Conservation (phyloP, 768 basidiomycete genomes). For the Suillus spraguei region DNA sequence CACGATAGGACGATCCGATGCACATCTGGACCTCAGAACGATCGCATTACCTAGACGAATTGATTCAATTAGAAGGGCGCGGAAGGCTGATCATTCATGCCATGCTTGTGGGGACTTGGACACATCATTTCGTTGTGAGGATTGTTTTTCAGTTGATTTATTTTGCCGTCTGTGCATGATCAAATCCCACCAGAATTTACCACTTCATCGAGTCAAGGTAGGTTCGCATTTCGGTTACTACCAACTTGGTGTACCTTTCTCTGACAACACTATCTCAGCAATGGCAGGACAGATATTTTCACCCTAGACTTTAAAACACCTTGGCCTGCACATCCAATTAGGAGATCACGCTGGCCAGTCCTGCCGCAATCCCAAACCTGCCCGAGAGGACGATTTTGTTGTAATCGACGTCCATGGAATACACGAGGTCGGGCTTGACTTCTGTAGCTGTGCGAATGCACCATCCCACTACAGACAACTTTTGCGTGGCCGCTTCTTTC, state of each 20-base stretch:
- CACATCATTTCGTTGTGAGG: slow-evolving; percentile 9
- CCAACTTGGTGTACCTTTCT: background rate
- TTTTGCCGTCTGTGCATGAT: slow-evolving; percentile 10
- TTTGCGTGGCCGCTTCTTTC: slow-evolving; percentile 29
- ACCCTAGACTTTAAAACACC: too few species aligned
- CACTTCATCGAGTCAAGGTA: slow-evolving; percentile 22
- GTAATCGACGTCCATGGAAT: slow-evolving; percentile 15
- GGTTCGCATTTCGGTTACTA: too few species aligned
- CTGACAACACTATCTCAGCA: background rate
- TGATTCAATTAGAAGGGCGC: slow-evolving; percentile 12
- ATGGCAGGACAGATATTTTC: too few species aligned
- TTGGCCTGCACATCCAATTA: too few species aligned
- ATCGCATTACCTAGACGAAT: slow-evolving; percentile 7
- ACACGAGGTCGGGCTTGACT: slow-evolving; percentile 23
- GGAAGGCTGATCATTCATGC: background rate
- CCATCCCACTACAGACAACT: slow-evolving; percentile 30
- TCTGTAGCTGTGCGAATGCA: slow-evolving; percentile 22
- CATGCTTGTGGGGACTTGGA: slow-evolving; percentile 4
- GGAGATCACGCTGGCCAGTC: too few species aligned
- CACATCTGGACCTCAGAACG: too few species aligned
- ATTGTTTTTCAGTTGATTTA: slow-evolving; percentile 16
- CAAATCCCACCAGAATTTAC: slow-evolving; percentile 7
- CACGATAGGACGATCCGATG: too few species aligned
- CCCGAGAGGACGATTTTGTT: slow-evolving; percentile 15
- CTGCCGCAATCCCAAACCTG: background rate